Percentiles rank a stretch among this genome's conserved stretches.
These are phyloP conservation scores for Pinus taeda DNA, from an alignment of 75 land plant species.

Conservation along the genomic window DNA sequence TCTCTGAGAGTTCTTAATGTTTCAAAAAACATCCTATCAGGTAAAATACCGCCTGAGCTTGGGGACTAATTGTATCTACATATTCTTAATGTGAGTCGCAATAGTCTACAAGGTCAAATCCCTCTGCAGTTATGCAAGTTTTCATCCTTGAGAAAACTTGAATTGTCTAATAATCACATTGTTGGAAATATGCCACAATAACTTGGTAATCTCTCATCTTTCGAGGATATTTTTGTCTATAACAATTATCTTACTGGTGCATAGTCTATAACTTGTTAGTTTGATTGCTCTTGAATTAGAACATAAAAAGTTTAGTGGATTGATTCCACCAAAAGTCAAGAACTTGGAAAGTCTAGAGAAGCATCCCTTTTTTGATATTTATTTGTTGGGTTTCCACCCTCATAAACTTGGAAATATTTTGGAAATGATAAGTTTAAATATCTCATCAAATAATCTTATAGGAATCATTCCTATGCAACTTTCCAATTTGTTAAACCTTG, in stretches of 20 bases:
- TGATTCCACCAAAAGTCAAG: conserved; percentile 57
- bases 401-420: conserved; percentile 54
- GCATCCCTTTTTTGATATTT: conserved; percentile 48
- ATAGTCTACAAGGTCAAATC: conserved; percentile 43
- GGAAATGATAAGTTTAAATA: conserved; percentile 49
- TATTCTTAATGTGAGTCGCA: conserved; percentile 60
- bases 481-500: conserved; percentile 40
- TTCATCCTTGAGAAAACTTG: conserved; percentile 33
- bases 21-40: conserved; percentile 49
- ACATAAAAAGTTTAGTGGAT: conserved; percentile 63
- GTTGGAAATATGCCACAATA: conserved; percentile 50
- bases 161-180: conserved; percentile 58
- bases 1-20: conserved; percentile 34
- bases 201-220: conserved; percentile 39
- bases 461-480: conserved; percentile 64
- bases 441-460: conserved; percentile 53
- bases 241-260: conserved; percentile 59
- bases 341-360: conserved; percentile 53
- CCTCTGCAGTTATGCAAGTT: conserved; percentile 34
- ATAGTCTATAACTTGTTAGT: conserved; percentile 52
- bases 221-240: conserved; percentile 30
- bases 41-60: conserved; percentile 48
- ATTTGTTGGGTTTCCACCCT: conserved; percentile 45
- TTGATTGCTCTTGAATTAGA: conserved; percentile 49
- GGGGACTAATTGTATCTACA: conserved; percentile 24